These are phyloP conservation scores for Paragyromitra xinjiangensis DNA, from an alignment of 495 filamentous ascomycete genomes.

Conservation along the genomic window DNA sequence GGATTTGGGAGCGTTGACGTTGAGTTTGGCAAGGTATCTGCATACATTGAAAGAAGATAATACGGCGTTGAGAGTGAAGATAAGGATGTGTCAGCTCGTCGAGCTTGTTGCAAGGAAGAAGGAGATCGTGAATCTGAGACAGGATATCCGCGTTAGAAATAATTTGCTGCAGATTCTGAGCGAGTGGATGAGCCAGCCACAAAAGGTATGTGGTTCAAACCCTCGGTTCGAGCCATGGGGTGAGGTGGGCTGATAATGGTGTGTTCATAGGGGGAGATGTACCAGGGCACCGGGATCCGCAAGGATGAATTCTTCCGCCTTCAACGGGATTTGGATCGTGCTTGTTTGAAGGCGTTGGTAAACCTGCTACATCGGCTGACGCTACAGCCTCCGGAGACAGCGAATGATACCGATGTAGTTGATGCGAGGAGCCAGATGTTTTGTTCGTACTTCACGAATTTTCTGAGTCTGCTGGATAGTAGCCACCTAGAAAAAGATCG, in stretches of 20 bases:
- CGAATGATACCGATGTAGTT: conserved; percentile 69
- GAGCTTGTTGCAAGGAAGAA: conserved; percentile 72
- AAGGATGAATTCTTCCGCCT: conserved; percentile 65
- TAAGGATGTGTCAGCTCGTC: conserved; percentile 71
- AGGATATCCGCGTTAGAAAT: conserved; percentile 72
- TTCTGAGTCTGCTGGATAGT: conserved; percentile 68
- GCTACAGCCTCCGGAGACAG: conserved; percentile 69
- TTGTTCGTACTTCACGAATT: conserved; percentile 71
- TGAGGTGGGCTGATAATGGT: conserved; percentile 18
- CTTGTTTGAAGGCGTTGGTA: conserved; percentile 68
- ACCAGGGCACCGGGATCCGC: conserved; percentile 28
- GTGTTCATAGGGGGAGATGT: conserved; percentile 26
- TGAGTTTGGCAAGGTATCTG: conserved; percentile 70
- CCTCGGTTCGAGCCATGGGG: conserved; percentile 5
- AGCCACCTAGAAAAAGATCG: conserved; percentile 63
- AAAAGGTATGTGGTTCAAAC: conserved; percentile 61
- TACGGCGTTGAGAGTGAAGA: conserved; percentile 68
- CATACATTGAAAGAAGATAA: conserved; percentile 63
- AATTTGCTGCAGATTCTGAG: conserved; percentile 71
- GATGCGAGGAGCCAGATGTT: conserved; percentile 73
- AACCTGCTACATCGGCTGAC: conserved; percentile 71
- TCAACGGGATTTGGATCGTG: conserved; percentile 70
- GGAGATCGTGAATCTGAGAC: conserved; percentile 71
- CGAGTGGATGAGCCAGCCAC: conserved; percentile 68
- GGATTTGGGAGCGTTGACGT: conserved; percentile 67